phyloP scores from a whole-genome alignment of 2,329 filamentous ascomycete genomes.

The Lasiodiplodia sp. region DNA sequence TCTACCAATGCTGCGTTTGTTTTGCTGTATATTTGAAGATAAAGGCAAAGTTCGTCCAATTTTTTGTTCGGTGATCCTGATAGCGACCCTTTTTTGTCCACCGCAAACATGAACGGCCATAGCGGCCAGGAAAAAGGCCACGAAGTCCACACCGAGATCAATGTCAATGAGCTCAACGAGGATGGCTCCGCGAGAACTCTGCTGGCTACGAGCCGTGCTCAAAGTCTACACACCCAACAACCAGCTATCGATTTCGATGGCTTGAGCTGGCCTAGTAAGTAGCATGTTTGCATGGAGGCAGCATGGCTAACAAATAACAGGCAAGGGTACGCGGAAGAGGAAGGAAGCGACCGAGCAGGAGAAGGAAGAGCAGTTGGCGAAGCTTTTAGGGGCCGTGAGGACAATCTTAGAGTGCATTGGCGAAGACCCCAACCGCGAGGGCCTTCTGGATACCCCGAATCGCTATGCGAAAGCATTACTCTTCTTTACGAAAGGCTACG shows the following conservation, averaged over 20 bases:
- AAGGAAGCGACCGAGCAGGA: conserved; percentile 65
- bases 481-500: conserved; percentile 95
- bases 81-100: conserved; percentile 3
- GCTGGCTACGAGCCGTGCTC: conserved; percentile 59
- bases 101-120: neutral
- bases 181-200: conserved; percentile 58
- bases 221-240: conserved; percentile 58
- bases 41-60: neutral
- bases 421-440: conserved; percentile 69
- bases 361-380: conserved; percentile 63
- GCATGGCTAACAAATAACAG: conserved; percentile 44
- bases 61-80: neutral
- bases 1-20: neutral
- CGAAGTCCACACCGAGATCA: conserved; percentile 38
- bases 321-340: conserved; percentile 68
- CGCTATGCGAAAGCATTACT: conserved; percentile 95
- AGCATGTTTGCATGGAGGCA: conserved; percentile 1
- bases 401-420: conserved; percentile 71
- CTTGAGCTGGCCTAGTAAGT: conserved; percentile 62
- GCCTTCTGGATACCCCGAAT: conserved; percentile 72
- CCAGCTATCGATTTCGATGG: conserved; percentile 62
- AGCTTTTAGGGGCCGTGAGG: conserved; percentile 66
- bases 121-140: conserved; percentile 33
- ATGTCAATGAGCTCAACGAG: conserved; percentile 62
- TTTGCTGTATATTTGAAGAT: neutral